Evolutionary conservation across 2,329 filamentous ascomycete species (phyloP), one percentile per base, ranked within the genome.

Genomic region (Ophiobolus disseminans): DNA sequence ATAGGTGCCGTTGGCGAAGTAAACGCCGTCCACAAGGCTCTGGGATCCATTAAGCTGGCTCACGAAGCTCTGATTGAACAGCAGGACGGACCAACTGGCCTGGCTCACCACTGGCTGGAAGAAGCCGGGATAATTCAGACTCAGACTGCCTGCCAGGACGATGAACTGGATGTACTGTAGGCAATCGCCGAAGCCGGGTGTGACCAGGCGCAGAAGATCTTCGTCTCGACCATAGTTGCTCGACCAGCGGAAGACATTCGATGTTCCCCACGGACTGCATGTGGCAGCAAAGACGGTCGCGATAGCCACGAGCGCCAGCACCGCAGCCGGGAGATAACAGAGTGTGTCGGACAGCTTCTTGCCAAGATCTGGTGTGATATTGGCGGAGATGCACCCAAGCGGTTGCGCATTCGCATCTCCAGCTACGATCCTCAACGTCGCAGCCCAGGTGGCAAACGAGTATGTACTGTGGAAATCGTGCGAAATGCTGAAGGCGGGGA

Each of bases 151-250:
- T 0, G 91, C 94, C 49, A 99, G 77, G 17, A 90, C 87, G 45
- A 94, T 81, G 63, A 96, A 99, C 69, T 99, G 94, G 14, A 99
- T 89, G 71, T 99, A 97, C 73, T 97, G 92, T 45, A 99, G 80
- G 66, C 94, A 99, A 69, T 99, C 94, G 5, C 91, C 91, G 69
- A 99, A 97, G 1, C 94, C 94, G 4, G 94, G 94, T 0, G 94
- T 99, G 25, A 99, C 91, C 38, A 99, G 80, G 45, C 94, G 86
- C 44, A 99, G 80, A 58, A 97, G 79, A 75, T 99, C 94, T 53
- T 90, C 89, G 63, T 99, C 94, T 60, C 93, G 86, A 26, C 94
- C 94, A 70, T 96, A 97, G 70, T 99, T 99, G 67, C 91, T 95
- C n/a, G 91, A 91, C 91, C 93, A 99, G 59, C 90, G 87, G 71